Evolutionary conservation across 2,329 filamentous ascomycete species (phyloP).

Genomic region (Rosellinia necatrix): DNA sequence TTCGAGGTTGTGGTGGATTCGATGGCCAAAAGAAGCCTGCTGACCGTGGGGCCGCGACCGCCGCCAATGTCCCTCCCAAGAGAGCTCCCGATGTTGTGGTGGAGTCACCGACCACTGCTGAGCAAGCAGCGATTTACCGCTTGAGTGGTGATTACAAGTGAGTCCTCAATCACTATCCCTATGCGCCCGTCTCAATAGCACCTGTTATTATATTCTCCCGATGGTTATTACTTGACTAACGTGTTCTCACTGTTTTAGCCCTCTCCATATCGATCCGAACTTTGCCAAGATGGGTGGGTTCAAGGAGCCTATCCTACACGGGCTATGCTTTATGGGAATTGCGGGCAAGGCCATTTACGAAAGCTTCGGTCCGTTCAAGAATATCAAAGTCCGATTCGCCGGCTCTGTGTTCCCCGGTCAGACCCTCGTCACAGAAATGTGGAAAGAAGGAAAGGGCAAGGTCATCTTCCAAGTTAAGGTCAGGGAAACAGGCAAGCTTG

Average conservation of each 20-base stretch:
- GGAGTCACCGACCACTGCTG: constrained; percentile 83
- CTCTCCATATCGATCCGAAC: constrained; percentile 90
- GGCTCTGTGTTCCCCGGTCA: constrained; percentile 84
- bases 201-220: not conserved
- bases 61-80: constrained; percentile 76
- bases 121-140: constrained; percentile 92
- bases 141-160: constrained; percentile 90
- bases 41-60: constrained; percentile 80
- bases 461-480: constrained; percentile 87
- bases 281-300: constrained; percentile 97
- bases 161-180: constrained; percentile 32
- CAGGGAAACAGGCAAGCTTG: constrained; percentile 89
- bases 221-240: constrained; percentile 4
- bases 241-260: constrained; percentile 48
- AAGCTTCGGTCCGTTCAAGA: constrained; percentile 81
- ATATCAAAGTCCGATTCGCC: constrained; percentile 90
- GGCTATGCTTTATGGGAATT: constrained; percentile 93
- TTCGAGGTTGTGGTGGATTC: constrained; percentile 89
- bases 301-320: constrained; percentile 91
- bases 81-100: constrained; percentile 79
- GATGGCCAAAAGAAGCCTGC: constrained; percentile 77
- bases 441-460: constrained; percentile 72
- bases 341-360: constrained; percentile 88
- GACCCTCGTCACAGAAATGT: constrained; percentile 93
- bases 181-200: not conserved